Percentiles rank a stretch among this genome's conserved stretches.
Conservation (phyloP, 225 moss, liverwort and hornwort species). For the Asterella californica region DNA sequence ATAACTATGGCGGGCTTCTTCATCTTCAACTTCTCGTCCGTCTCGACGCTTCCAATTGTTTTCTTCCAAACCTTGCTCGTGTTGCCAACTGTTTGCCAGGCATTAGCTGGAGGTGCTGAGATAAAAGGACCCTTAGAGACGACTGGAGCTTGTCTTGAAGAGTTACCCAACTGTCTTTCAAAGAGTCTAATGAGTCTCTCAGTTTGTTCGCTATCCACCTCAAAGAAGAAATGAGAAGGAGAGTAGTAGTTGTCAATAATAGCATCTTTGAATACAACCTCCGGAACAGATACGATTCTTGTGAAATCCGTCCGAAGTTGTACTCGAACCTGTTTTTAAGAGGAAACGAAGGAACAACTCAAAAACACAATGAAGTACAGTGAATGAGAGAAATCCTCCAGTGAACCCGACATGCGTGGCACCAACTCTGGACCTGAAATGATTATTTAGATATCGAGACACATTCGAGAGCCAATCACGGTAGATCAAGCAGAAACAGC, state of each 20-base stretch:
- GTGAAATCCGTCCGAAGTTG: constrained; percentile 36
- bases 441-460: neutral
- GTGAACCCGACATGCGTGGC: neutral
- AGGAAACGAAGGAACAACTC: neutral
- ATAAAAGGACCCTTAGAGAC: neutral
- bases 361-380: neutral
- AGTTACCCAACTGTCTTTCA: constrained; percentile 17
- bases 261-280: constrained; percentile 33
- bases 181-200: constrained; percentile 35
- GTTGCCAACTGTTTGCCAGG: constrained; percentile 36
- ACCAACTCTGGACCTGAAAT: neutral
- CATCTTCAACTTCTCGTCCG: constrained; percentile 39
- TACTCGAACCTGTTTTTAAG: constrained; percentile 33
- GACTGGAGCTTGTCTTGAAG: constrained; percentile 16
- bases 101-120: constrained; percentile 17
- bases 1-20: constrained; percentile 40
- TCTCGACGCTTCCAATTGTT: constrained; percentile 28
- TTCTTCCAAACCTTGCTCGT: constrained; percentile 67
- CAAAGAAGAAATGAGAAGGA: constrained; percentile 37
- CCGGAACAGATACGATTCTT: constrained; percentile 36
- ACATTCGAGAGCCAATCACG: neutral
- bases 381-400: neutral
- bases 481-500: constrained; percentile 4
- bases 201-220: constrained; percentile 38
- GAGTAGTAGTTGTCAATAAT: constrained; percentile 37